Percentiles rank a stretch among this genome's conserved stretches.
These are phyloP conservation scores for Syzygium malaccense DNA, from an alignment of 441 rosid genomes.

Conservation along the genomic window DNA sequence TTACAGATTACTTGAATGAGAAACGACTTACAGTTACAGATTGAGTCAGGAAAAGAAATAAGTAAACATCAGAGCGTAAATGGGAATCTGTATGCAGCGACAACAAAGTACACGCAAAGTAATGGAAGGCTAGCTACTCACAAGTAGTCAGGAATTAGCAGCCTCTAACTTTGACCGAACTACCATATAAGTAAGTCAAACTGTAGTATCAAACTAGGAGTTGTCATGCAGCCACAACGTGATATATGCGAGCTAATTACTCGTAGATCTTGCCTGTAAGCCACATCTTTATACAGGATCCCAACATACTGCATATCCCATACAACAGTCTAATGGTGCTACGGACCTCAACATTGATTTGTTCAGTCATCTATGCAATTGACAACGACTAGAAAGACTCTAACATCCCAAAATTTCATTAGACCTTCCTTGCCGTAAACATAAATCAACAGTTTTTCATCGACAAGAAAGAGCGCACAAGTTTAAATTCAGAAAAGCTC, in stretches of 20 bases:
- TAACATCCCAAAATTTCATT: background rate
- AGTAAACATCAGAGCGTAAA: background rate
- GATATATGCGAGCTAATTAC: background rate
- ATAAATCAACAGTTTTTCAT: background rate
- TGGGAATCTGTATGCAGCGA: background rate
- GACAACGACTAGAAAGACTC: background rate
- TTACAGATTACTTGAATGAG: background rate
- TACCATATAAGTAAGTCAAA: background rate
- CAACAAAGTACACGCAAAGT: background rate
- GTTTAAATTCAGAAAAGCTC: background rate
- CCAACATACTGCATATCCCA: background rate
- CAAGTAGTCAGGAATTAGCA: background rate
- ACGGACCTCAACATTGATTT: background rate
- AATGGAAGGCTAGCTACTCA: background rate
- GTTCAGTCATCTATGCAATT: background rate
- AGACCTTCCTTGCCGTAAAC: background rate
- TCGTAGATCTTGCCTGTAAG: background rate
- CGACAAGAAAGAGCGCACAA: background rate
- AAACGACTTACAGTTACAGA: background rate
- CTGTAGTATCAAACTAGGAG: background rate
- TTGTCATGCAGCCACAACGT: background rate
- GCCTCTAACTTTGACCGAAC: background rate
- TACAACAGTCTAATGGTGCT: background rate
- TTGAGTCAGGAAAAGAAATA: background rate
- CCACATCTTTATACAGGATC: background rate